Base-by-base conservation (phyloP, 495 filamentous ascomycete species). In the Neurospora tetraspora region DNA sequence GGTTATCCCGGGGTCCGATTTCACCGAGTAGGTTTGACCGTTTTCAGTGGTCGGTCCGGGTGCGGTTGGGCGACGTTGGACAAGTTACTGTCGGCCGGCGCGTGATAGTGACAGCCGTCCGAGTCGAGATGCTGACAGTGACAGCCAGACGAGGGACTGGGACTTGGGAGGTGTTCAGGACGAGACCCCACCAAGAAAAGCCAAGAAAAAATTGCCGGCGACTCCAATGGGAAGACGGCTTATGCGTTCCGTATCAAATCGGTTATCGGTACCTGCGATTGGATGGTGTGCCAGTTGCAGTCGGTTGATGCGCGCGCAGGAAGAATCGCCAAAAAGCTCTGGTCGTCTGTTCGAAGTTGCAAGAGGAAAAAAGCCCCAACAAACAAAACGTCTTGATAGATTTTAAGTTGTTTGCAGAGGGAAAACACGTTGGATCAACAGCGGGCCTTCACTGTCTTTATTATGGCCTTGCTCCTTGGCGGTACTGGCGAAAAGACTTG, bases 401-500 rank as follows among this genome's bases (percentile, higher is more conserved):
- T 71, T 71, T 74, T 53, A 34, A 70, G 71, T 53, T 71, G 76
- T 73, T 68, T 68, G 78, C 77, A 74, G 79, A 74, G 75, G 72
- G 76, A 76, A 78, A 81, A 80, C 79, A 80, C 71, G 65, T 39
- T 68, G 14, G 71, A 59, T 75, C 71, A 82, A 79, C 81, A 77
- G 80, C 78, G 81, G 77, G 79, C 78, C 79, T 74, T 81, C 79
- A 78, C 53, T 81, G 77, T 83, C 81, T 82, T 84, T 84, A 83
- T 83, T 83, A 80, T 80, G 80, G 76, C 71, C 74, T 76, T 81
- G 77, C 76, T 73, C 82, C 81, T 71, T 83, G 80, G 81, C 82
- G 76, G 79, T 82, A 80, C 78, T 78, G 83, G 83, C 82, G 78
- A 80, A 82, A 82, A 81, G 78, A 76, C 82, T 84, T 85, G 83